Percentiles rank a stretch among this genome's conserved stretches.
phyloP scores from a whole-genome alignment of 1,139 yeast species.

The Blastobotrys ciferrii region DNA sequence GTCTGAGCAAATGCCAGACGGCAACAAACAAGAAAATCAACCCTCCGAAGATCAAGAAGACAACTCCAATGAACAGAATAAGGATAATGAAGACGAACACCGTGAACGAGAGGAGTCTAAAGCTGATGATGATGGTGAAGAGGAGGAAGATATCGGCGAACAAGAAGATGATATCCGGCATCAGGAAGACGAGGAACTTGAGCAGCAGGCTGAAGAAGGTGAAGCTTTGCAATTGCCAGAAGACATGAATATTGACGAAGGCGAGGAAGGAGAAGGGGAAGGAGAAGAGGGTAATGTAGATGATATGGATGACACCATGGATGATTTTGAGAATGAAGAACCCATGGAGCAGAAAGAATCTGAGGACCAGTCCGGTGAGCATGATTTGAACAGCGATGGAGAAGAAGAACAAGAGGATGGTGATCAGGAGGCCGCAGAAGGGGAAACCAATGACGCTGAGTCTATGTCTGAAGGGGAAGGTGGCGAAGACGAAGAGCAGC shows the following conservation, averaged over 20 bases:
- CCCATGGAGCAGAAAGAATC: conserved; percentile 34
- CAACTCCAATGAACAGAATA: conserved; percentile 41
- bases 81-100: conserved; percentile 41
- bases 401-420: conserved; percentile 36
- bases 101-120: conserved; percentile 43
- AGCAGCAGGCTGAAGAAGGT: conserved; percentile 37
- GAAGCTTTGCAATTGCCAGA: conserved; percentile 42
- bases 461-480: conserved; percentile 74
- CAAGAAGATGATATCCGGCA: conserved; percentile 83
- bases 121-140: conserved; percentile 53
- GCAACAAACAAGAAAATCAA: conserved; percentile 53
- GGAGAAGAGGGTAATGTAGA: conserved; percentile 36
- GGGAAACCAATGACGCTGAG: conserved; percentile 54
- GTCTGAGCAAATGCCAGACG: conserved; percentile 61
- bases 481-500: conserved; percentile 26
- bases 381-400: conserved; percentile 31
- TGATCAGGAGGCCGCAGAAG: conserved; percentile 54
- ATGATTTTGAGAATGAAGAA: conserved; percentile 36
- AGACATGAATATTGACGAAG: conserved; percentile 35
- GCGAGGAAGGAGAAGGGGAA: conserved; percentile 35
- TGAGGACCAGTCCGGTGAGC: conserved; percentile 35
- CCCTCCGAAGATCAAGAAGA: conserved; percentile 82
- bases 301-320: conserved; percentile 35
- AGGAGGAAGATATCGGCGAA: conserved; percentile 75
- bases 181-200: conserved; percentile 57